phyloP scores from a whole-genome alignment of 352 stramenopile species.

The Pythium folliculosum region DNA sequence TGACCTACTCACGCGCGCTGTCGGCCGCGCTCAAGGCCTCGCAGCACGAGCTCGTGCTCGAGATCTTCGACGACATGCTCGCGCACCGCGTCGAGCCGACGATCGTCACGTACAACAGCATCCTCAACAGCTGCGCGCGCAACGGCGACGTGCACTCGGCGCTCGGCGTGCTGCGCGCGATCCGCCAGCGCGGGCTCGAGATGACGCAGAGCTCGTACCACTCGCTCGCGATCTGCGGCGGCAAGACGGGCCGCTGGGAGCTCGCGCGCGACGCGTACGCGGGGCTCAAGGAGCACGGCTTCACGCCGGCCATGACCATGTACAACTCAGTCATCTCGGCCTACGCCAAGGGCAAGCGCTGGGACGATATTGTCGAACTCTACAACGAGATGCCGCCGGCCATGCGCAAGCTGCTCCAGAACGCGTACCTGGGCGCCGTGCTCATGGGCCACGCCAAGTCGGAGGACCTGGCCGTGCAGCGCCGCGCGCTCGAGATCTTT shows the following conservation, averaged over 20 bases:
- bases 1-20: slow-evolving; percentile 86
- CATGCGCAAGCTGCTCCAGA: slow-evolving; percentile 38
- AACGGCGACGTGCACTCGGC: slow-evolving; percentile 72
- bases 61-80: slow-evolving; percentile 90
- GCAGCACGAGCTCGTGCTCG: slow-evolving; percentile 83
- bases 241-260: slow-evolving; percentile 75
- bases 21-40: slow-evolving; percentile 75
- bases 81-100: slow-evolving; percentile 65
- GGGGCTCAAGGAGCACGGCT: slow-evolving; percentile 50
- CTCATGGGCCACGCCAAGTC: slow-evolving; percentile 79
- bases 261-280: slow-evolving; percentile 64
- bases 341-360: slow-evolving; percentile 76
- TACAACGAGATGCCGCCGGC: slow-evolving; percentile 60
- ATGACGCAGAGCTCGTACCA: slow-evolving; percentile 83
- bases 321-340: slow-evolving; percentile 82
- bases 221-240: slow-evolving; percentile 75
- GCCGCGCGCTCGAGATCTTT: slow-evolving; percentile 59
- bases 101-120: slow-evolving; percentile 87
- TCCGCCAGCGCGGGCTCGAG: slow-evolving; percentile 53
- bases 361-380: slow-evolving; percentile 61
- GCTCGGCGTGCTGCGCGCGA: slow-evolving; percentile 63
- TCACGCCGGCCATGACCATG: slow-evolving; percentile 63
- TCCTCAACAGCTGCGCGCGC: slow-evolving; percentile 82
- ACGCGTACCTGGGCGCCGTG: slow-evolving; percentile 64
- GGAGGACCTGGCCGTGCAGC: slow-evolving; percentile 33